Base-by-base conservation (phyloP, 2,329 filamentous ascomycete genomes). In the Stachybotrys chartarum region DNA sequence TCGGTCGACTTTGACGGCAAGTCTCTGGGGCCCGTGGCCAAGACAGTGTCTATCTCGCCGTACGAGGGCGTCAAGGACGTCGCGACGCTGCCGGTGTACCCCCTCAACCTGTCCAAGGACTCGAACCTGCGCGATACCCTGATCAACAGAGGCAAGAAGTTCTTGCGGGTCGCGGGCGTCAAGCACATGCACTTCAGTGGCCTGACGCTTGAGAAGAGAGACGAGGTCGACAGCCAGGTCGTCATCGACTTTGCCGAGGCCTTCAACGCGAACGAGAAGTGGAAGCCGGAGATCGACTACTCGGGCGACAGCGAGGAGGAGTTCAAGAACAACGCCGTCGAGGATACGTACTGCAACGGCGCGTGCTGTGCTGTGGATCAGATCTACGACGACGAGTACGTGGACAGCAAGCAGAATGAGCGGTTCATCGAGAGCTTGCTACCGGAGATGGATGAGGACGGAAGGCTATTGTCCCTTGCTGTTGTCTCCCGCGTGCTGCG, bases 1-100 rank as follows among this genome's bases (percentile, higher is more conserved):
- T 62, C 64, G 30, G 58, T 69, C 16, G 62, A 70, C 52, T 72
- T 69, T 52, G 66, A 72, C 39, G 70, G 69, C 0, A 60, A 60
- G 5, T 18, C 53, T 1, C 51, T 70, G 1, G 68, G 68, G 0
- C 68, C 68, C 0, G 64, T 70, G 0, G 11, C 3, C 1, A 60
- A 56, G 1, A 53, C 7, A 0, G 65, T 69, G n/a, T 17, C 55
- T 0, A 59, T 72, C 45, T 32, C 51, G 5, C 54, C 53, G 2
- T 72, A 63, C 47, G 66, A 66, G 0, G 65, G 65, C 5, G 60
- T 64, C 24, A 66, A 57, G 48, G 48, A 50, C 0, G 52, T 70
- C 11, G 59, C 58, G 0, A 59, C 63, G 0, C 58, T 72, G 0
- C 53, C 59, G 0, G 55, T 69, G 0, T 69, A 67, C 42, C 69